These are phyloP conservation scores for Eleusine coracana DNA, from an alignment of 176 grass and related monocot species.

Conservation along the genomic window DNA sequence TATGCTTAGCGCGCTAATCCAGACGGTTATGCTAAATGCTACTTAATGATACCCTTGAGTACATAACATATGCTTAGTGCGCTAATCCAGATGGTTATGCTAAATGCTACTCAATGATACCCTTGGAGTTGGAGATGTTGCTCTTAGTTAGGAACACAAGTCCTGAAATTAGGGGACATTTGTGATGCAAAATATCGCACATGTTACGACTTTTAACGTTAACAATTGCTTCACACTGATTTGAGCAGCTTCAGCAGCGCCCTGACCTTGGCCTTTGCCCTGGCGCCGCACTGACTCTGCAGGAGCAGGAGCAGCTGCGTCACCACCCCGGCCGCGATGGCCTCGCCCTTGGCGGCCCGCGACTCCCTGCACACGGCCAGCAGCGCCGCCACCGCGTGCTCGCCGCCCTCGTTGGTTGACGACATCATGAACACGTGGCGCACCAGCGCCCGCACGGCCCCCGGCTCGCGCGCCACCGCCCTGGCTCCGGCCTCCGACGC, in stretches of 20 bases:
- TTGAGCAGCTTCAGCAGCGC: conserved; percentile 78
- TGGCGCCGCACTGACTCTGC: conserved; percentile 82
- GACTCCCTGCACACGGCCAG: conserved; percentile 63
- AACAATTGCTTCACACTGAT: conserved; percentile 48
- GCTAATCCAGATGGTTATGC: no score
- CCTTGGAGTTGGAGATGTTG: no score
- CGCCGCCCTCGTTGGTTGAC: conserved; percentile 69
- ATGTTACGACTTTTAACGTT: no score
- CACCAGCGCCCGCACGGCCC: conserved; percentile 57
- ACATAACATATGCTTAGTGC: no score
- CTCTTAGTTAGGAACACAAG: no score
- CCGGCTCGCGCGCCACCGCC: conserved; percentile 37
- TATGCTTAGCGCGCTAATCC: no score
- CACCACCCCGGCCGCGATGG: conserved; percentile 61
- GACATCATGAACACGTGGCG: conserved; percentile 75
- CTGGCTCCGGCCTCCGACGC: conserved; percentile 51
- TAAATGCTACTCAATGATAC: no score
- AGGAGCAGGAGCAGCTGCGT: conserved; percentile 77
- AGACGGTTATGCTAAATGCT: no score
- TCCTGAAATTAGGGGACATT: not conserved
- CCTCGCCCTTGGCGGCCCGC: conserved; percentile 38
- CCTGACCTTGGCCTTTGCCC: conserved; percentile 65
- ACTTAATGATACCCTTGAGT: no score
- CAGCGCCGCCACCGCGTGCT: conserved; percentile 77
- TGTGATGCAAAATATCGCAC: conserved; percentile 17